phyloP scores from a whole-genome alignment of 2,329 filamentous ascomycete genomes.

The Pseudogymnoascus sp. region DNA sequence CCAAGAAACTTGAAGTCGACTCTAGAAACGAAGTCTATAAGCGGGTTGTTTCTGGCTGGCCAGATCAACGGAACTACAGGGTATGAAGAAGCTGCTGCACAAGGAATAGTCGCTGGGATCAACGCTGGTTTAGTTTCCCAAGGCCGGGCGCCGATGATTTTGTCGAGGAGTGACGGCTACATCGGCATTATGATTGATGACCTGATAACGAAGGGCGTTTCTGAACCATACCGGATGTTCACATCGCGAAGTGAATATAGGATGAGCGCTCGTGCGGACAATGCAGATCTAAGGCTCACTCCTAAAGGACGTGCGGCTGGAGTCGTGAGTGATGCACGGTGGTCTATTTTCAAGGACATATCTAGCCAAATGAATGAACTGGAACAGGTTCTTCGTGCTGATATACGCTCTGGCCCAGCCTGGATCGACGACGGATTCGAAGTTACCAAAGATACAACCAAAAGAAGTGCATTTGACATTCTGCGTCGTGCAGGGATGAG shows the following conservation, averaged over 20 bases:
- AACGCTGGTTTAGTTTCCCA: constrained; percentile 81
- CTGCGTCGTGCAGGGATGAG: constrained; percentile 57
- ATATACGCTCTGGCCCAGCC: constrained; percentile 47
- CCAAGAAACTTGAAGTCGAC: constrained; percentile 81
- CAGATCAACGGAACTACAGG: constrained; percentile 98
- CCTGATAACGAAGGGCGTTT: constrained; percentile 90
- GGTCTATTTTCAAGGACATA: constrained; percentile 60
- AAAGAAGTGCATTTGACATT: constrained; percentile 69
- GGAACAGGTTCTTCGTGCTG: constrained; percentile 47
- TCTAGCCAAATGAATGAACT: constrained; percentile 60
- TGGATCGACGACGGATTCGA: constrained; percentile 67
- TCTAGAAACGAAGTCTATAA: constrained; percentile 86
- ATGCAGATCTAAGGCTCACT: constrained; percentile 83
- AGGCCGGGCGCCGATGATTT: constrained; percentile 52
- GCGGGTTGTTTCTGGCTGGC: constrained; percentile 81
- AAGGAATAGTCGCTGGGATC: constrained; percentile 85
- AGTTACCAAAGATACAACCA: constrained; percentile 55
- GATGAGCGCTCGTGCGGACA: constrained; percentile 85
- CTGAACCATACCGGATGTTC: constrained; percentile 97
- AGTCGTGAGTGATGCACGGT: constrained; percentile 70
- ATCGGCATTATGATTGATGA: constrained; percentile 99
- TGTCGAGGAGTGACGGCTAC: constrained; percentile 82
- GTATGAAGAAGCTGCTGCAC: constrained; percentile 93
- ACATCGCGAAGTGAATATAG: constrained; percentile 92
- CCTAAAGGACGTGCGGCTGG: constrained; percentile 67